A percentile compares a stretch with the other conserved stretches of the same genome.
Conservation (phyloP, 768 basidiomycete species). For the Mycena kentingensis region DNA sequence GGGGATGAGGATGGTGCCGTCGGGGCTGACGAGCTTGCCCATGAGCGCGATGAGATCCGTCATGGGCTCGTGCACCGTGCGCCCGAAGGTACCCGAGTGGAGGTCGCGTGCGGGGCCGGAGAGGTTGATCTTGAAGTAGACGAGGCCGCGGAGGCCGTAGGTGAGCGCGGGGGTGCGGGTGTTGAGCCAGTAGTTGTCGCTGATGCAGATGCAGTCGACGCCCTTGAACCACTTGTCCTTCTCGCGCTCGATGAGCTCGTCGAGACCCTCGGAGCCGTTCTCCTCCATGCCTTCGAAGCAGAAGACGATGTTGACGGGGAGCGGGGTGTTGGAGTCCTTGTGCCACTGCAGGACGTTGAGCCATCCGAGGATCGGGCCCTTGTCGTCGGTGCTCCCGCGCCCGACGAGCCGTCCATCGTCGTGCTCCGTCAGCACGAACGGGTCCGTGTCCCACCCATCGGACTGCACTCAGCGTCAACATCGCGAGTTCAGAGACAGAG, state of each 20-base stretch:
- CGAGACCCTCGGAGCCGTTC: constrained; percentile 86
- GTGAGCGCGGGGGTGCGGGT: constrained; percentile 78
- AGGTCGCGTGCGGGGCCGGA: constrained; percentile 85
- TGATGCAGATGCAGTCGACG: constrained; percentile 92
- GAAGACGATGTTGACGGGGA: constrained; percentile 89
- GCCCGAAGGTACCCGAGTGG: constrained; percentile 79
- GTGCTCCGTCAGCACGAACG: constrained; percentile 67
- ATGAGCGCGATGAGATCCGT: constrained; percentile 71
- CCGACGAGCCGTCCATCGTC: constrained; percentile 68
- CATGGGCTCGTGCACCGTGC: constrained; percentile 75
- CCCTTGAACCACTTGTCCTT: constrained; percentile 73
- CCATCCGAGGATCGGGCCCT: constrained; percentile 89
- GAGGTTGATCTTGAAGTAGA: constrained; percentile 82
- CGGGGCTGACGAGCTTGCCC: constrained; percentile 63
- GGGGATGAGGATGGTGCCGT: constrained; percentile 69
- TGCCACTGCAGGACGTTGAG: constrained; percentile 89
- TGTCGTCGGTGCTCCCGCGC: constrained; percentile 88
- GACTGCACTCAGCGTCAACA: too few relatives aligned
- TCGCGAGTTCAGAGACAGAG: too few relatives aligned
- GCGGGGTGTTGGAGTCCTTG: constrained; percentile 56
- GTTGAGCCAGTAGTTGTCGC: constrained; percentile 95
- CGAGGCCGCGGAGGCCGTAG: constrained; percentile 85
- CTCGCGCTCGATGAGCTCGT: constrained; percentile 81
- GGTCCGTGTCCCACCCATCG: constrained; percentile 90
- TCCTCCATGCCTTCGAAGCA: constrained; percentile 99